These are phyloP conservation scores for Nadsonia commutata DNA, from an alignment of 1,139 yeast genomes.

Conservation along the genomic window DNA sequence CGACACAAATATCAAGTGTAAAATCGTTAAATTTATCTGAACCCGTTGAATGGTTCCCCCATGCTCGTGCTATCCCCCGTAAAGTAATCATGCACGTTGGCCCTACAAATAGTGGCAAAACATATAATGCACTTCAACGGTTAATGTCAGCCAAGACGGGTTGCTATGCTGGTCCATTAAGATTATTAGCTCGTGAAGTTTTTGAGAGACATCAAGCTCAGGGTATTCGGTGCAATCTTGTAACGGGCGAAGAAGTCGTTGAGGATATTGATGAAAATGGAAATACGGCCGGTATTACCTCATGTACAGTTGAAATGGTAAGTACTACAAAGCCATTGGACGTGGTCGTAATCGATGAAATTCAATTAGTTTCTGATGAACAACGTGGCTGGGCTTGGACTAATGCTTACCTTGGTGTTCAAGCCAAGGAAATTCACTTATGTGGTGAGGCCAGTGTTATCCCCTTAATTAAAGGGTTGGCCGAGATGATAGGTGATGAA, in stretches of 20 bases:
- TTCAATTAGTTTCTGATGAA: constrained; percentile 80
- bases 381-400: constrained; percentile 93
- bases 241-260: constrained; percentile 89
- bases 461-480: constrained; percentile 43
- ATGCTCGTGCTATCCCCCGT: constrained; percentile 66
- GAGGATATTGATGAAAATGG: constrained; percentile 54
- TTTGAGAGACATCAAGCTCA: constrained; percentile 62
- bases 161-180: constrained; percentile 85
- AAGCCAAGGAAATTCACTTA: constrained; percentile 72
- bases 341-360: constrained; percentile 85
- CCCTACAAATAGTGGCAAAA: constrained; percentile 96
- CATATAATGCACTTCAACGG: constrained; percentile 63
- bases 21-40: constrained; percentile 1
- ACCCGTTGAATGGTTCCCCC: constrained; percentile 83
- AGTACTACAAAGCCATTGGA: constrained; percentile 56
- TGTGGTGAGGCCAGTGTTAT: constrained; percentile 90
- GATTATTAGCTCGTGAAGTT: constrained; percentile 81
- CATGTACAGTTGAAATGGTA: constrained; percentile 93
- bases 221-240: constrained; percentile 59
- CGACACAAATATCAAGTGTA: background rate
- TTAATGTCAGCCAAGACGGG: constrained; percentile 63
- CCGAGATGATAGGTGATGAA: constrained; percentile 63
- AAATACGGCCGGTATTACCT: constrained; percentile 52
- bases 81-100: constrained; percentile 85
- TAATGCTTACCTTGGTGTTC: constrained; percentile 72